Base-by-base conservation (phyloP, 2,329 filamentous ascomycete species). In the Aspergillus flavus region DNA sequence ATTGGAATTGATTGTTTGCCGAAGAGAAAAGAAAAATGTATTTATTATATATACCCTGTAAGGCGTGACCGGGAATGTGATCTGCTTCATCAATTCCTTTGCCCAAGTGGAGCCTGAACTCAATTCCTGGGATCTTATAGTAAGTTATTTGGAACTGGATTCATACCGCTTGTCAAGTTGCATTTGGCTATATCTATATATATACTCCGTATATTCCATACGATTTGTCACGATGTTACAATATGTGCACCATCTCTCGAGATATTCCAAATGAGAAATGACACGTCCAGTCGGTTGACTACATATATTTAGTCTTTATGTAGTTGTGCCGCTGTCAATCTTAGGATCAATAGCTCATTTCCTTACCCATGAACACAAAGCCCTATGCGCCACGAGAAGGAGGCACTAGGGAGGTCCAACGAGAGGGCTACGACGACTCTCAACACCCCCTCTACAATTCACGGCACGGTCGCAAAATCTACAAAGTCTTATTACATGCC, bases 401-500 rank as follows among this genome's bases (percentile, higher is more conserved):
- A 41, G 16, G 9, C 16, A 41, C 19, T 19, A n/a, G 6, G 5
- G 14, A 36, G 14, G 32, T 34, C 11, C 32, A 34, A 11, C 11
- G 7, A 41, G 3, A 41, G 16, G 19, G 39, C 16, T 41, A 41
- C 7, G 7, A 41, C 19, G 7, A 36, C 34, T 41, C 39, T 41
- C 39, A 10, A 41, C 39, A 41, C 39, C 7, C 7, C 39, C 39
- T 19, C 39, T 30, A 52, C 48, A 34, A 53, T 16, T 26, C 26
- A 34, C 19, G 16, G 12, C 19, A 54, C n/a, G 7, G 12, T 16
- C 9, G 52, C 30, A 55, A 39, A 55, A 39, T 55, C 59, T 61
- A 56, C 57, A 64, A 41, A 50, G 52, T 58, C 41, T 61, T 55
- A 60, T 61, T 64, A 61, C 50, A 63, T 64, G 52, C 46, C 54